Evolutionary conservation across 768 basidiomycete species (phyloP).

Genomic region (Tricholoma terreum): DNA sequence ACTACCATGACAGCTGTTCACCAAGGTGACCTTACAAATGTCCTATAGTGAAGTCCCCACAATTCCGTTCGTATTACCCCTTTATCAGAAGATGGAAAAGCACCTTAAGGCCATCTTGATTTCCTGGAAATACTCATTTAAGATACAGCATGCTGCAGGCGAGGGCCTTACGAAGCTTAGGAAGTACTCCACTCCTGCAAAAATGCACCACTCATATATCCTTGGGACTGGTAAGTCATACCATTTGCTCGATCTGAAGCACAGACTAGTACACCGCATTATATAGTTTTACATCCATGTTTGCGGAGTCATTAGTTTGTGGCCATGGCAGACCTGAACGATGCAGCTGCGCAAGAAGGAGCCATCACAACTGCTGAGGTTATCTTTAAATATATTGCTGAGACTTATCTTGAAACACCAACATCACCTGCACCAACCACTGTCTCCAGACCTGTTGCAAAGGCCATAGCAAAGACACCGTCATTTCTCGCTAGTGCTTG

Average conservation of each 20-base stretch:
- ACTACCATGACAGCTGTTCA: neutral
- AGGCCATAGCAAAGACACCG: neutral
- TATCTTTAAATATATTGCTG: neutral
- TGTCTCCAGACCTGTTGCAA: neutral
- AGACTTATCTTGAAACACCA: neutral
- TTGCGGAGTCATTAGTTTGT: slow-evolving; percentile 6
- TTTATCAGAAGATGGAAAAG: slow-evolving; percentile 24
- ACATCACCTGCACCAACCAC: neutral
- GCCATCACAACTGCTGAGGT: neutral
- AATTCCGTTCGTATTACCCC: slow-evolving; percentile 28
- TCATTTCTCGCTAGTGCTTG: neutral
- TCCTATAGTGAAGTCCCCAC: no score
- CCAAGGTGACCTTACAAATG: neutral
- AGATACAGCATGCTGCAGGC: slow-evolving; percentile 15
- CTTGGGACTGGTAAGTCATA: slow-evolving; percentile 26
- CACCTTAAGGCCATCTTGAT: slow-evolving; percentile 11
- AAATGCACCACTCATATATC: slow-evolving; percentile 27
- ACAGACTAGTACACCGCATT: neutral
- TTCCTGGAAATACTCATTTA: neutral
- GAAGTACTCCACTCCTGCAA: no score
- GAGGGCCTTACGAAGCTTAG: slow-evolving; percentile 18
- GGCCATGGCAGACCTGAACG: neutral
- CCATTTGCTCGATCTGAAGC: neutral
- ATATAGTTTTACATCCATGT: slow-evolving; percentile 25
- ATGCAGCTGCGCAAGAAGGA: neutral